Conservation (phyloP, 495 filamentous ascomycete genomes). For the Elasticomyces elasticus region DNA sequence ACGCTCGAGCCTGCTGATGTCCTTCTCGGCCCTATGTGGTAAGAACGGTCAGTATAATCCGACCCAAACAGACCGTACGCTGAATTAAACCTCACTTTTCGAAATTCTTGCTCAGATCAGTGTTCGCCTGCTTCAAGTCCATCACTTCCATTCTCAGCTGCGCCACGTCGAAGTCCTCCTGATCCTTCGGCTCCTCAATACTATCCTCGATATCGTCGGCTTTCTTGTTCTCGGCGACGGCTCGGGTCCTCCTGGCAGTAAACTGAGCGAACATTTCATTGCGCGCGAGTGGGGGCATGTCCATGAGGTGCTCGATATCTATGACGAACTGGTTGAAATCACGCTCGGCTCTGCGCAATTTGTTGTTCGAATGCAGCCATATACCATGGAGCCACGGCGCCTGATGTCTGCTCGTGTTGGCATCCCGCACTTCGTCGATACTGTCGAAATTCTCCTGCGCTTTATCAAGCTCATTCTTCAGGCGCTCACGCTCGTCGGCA, state of each 20-base stretch:
- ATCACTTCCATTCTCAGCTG: neutral
- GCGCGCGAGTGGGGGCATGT: neutral
- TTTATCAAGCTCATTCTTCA: neutral
- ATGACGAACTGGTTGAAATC: neutral
- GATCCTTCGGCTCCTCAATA: neutral
- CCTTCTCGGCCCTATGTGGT: neutral
- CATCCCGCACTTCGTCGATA: neutral
- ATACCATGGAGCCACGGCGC: neutral
- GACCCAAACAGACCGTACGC: neutral
- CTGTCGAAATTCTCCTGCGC: neutral
- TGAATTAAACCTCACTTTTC: neutral
- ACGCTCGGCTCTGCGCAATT: neutral
- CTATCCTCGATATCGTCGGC: neutral
- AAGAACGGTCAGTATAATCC: neutral
- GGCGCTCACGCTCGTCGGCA: neutral
- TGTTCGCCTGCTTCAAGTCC: neutral
- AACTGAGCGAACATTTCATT: neutral
- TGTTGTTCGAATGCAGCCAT: neutral
- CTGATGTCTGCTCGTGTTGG: neutral
- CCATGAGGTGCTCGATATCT: constrained; percentile 32
- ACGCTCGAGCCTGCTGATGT: neutral
- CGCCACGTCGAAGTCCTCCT: neutral
- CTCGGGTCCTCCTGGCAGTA: neutral
- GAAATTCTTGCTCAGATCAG: neutral
- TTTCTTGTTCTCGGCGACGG: neutral